Evolutionary conservation across 805 yeast species (phyloP), one percentile per base, ranked within the genome.

Genomic region (Brettanomyces sp.): DNA sequence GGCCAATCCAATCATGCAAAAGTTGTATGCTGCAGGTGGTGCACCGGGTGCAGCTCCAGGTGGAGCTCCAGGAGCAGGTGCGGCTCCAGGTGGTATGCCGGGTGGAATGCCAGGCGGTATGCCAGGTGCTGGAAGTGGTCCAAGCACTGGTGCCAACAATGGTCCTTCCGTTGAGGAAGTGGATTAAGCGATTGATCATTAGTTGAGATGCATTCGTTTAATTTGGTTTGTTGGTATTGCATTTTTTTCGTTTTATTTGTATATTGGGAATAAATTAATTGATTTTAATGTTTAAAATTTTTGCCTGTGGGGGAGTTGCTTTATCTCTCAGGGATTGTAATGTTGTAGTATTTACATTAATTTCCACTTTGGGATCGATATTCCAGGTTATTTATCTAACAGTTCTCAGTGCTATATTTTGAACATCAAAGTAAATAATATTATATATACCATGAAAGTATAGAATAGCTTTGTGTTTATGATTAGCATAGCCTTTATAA

Each of bases 1-100:
- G 69, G 95, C 95, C 58, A 90, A 90, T 79, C 98, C 97, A 67
- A 86, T 89, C 72, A 83, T 91, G 89, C 80, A 88, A 68, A 89
- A 90, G 77, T 88, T 95, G 77, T 91, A 91, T 80, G 93, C 85
- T 68, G 89, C 82, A 55, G 95, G 89, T 66, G 95, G 89, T 68
- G 85, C 82, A 58, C 86, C 87, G 59, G 62, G 47, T 42, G 60
- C 58, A 36, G 57, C 55, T 45, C 62, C 49, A 43, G 59, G 58
- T 37, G 57, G 55, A 44, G 57, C 55, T 36, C 59, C 52, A 28
- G 73, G 70, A 49, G 69, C 65, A 54, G 66, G 67, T 49, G 50
- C 54, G 33, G 57, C 37, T 67, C 87, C 80, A 55, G 95, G 87
- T 66, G 95, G 86, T 67, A 82, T 80, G 58, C 86, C 86, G 60